These are phyloP conservation scores for Gryganskiella cystojenkinii DNA, from an alignment of 192 early-diverging fungal species.

Conservation along the genomic window DNA sequence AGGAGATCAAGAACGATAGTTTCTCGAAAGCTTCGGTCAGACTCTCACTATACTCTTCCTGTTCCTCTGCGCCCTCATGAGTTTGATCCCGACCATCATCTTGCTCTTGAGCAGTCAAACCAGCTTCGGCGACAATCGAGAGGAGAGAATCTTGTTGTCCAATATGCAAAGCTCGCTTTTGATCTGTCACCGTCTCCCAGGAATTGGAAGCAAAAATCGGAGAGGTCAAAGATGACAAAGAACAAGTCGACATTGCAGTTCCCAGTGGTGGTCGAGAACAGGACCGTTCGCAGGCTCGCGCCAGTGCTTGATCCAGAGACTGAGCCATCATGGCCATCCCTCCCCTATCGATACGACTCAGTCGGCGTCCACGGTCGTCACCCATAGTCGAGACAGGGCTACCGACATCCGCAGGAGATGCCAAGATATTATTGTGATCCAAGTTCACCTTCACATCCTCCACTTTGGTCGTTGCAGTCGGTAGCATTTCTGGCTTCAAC, in stretches of 20 bases:
- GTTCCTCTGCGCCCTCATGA: neutral
- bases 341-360: neutral
- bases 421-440: too few relatives aligned
- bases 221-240: too few relatives aligned
- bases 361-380: neutral
- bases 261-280: neutral
- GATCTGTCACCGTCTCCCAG: too few relatives aligned
- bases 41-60: neutral
- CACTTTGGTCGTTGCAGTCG: too few relatives aligned
- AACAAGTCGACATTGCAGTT: too few relatives aligned
- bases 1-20: slow-evolving; percentile 34
- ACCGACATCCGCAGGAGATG: slow-evolving; percentile 9
- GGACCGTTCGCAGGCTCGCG: neutral
- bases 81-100: neutral
- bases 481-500: neutral
- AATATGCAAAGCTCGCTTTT: too few relatives aligned
- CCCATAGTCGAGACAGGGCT: neutral
- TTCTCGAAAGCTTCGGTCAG: slow-evolving; percentile 21
- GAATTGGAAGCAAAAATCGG: too few relatives aligned
- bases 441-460: too few relatives aligned
- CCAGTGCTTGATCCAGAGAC: neutral
- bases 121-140: too few relatives aligned
- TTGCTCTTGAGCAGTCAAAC: neutral
- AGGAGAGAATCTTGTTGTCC: too few relatives aligned
- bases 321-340: neutral